Evolutionary conservation across 352 stramenopile species (phyloP), one percentile per base, ranked within the genome.

Genomic region (Hyaloperonospora arabidopsidis): DNA sequence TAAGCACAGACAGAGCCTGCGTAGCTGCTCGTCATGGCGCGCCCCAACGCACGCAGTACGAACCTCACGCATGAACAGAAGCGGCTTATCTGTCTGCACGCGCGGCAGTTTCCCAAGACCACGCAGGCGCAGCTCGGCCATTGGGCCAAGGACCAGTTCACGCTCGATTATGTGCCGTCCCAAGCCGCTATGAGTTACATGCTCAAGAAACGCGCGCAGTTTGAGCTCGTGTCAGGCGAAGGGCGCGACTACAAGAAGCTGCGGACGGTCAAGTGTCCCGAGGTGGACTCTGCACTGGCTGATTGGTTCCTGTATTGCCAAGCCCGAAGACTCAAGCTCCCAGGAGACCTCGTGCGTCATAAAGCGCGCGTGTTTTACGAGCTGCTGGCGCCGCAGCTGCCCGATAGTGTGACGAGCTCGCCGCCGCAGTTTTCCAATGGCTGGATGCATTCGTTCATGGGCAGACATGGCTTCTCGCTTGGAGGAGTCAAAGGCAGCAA

Each of bases 51-150:
- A 18, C 74, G 74, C 61, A 85, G 71, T 54, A 71, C 71, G 41
- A 92, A 92, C 68, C 74, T 92, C 34, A 92, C 81, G 56, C 77
- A 88, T 60, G 76, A 87, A 56, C 81, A 92, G 66, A 88, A 88
- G 67, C 79, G 77, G 0, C 60, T 82, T 35, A 89, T 92, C 61
- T 92, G 81, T 51, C 61, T 87, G 36, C 77, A 88, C 51, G 68
- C 72, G 51, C 74, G 76, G 58, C 74, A 86, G 60, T 74, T 86
- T 53, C 81, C 81, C 50, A 87, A 76, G 55, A 67, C 63, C 14
- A 89, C 81, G 45, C 81, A 91, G 66, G 68, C 68, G 57, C 77
- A 89, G 59, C 61, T 91, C 38, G 79, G 74, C 38, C 67, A 78
- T 19, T 91, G 81, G 81, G 81, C 81, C 14, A 80, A 81, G 52